phyloP scores from a whole-genome alignment of 371 early-diverging fungal species.

The Amoeboaphelidium occidentale region DNA sequence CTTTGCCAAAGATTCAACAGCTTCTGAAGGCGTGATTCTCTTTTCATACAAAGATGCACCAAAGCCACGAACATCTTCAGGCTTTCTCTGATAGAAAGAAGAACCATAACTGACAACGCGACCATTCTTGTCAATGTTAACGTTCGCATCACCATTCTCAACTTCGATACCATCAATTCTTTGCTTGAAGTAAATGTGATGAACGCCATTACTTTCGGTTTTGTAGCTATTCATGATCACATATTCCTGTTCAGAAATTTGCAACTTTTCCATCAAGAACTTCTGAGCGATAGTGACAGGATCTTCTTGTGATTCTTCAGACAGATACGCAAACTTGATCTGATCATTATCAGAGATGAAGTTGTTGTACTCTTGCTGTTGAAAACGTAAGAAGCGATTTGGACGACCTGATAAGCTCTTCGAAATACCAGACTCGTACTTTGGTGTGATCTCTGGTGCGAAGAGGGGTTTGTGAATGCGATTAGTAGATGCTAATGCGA shows the following conservation, averaged over 20 bases:
- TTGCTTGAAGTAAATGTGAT: slow-evolving; percentile 58
- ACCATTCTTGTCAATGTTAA: slow-evolving; percentile 45
- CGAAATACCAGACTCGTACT: neutral
- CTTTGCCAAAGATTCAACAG: neutral
- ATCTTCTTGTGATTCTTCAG: neutral
- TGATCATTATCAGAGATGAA: neutral
- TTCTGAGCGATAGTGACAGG: neutral
- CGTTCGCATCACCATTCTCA: slow-evolving; percentile 49
- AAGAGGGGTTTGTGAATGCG: neutral
- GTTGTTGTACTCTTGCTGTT: neutral
- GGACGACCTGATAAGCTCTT: neutral
- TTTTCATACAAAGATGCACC: neutral
- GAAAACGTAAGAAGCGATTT: neutral
- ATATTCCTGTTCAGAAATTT: slow-evolving; percentile 7
- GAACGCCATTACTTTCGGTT: slow-evolving; percentile 39
- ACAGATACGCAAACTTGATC: neutral
- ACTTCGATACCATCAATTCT: slow-evolving; percentile 42
- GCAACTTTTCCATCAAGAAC: neutral
- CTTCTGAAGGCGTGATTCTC: neutral
- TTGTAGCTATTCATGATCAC: slow-evolving; percentile 31
- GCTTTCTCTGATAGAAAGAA: neutral
- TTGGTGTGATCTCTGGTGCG: neutral
- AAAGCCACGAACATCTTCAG: neutral
- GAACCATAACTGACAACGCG: slow-evolving; percentile 36
- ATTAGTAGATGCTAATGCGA: too few species aligned